Evolutionary conservation across 495 filamentous ascomycete genomes (phyloP).

Genomic region (Astrothelium macrocarpum): DNA sequence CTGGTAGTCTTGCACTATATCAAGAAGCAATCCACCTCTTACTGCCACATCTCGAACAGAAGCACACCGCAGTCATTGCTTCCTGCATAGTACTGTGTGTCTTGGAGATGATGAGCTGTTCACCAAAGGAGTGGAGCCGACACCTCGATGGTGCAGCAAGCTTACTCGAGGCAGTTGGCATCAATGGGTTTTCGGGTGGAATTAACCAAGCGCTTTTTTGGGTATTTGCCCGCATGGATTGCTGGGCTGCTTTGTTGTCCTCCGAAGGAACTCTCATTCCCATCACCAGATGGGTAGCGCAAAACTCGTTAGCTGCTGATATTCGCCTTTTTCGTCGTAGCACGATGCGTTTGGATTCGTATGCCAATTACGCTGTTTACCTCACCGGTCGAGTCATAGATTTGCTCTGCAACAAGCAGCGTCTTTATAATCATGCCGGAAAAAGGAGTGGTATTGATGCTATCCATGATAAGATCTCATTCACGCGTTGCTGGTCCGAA

Average conservation of each 20-base stretch:
- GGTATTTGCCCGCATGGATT: constrained; percentile 20
- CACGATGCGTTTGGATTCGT: constrained; percentile 9
- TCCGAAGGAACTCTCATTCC: constrained; percentile 19
- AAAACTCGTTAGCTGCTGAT: not conserved
- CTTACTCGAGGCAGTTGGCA: constrained; percentile 15
- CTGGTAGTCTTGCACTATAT: constrained; percentile 17
- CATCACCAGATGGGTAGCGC: constrained; percentile 14
- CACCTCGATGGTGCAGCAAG: constrained; percentile 20
- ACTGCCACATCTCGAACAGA: constrained; percentile 10
- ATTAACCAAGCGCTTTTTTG: constrained; percentile 19
- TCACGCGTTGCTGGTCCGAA: constrained; percentile 7
- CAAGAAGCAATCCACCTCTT: constrained; percentile 20
- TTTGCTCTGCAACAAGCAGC: constrained; percentile 6
- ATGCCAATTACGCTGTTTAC: constrained; percentile 16
- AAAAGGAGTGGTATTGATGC: not conserved
- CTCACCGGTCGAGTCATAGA: constrained; percentile 13
- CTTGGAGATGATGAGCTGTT: constrained; percentile 22
- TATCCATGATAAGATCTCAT: constrained; percentile 16
- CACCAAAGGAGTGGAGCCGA: constrained; percentile 17
- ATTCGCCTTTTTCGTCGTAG: constrained; percentile 12
- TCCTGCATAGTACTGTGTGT: constrained; percentile 19
- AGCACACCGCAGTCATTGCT: constrained; percentile 16
- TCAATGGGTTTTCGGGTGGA: constrained; percentile 13
- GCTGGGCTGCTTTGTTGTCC: constrained; percentile 12
- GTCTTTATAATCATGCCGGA: not conserved